Base-by-base conservation (phyloP, 345 rosid species). In the Clausena lansium region DNA sequence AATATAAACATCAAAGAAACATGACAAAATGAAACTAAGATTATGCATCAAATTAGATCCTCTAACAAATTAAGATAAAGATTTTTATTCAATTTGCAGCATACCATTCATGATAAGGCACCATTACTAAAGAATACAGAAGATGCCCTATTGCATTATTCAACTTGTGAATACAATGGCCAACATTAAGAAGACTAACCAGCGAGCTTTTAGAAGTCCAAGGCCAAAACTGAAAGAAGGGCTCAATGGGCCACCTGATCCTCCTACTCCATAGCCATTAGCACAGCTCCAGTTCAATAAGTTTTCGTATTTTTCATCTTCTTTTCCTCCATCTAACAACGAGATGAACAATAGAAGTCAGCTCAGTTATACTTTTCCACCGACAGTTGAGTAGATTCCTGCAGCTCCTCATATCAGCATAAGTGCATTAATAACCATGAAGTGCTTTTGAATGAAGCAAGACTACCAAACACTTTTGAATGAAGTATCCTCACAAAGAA, bases 201-300 rank as follows among this genome's bases (percentile, higher is more conserved):
- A 87, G 88, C 76, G 95, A 91, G 81, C 87, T 86, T 80, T 85
- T 91, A 11, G 86, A 84, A 95, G 91, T 82, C 93, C 98, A 77
- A 95, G 88, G 60, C 91, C 82, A 81, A 93, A 91, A 83, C 87
- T 93, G 85, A 95, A 95, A 35, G 98, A 91, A 76, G 98, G 98
- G 69, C 92, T 88, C 78, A 92, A 80, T 64, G 97, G 98, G 80
- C 97, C 91, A 81, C 90, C 87, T 20, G 93, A 88, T 82, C 98
- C 45, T 39, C 45, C 98, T 63, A 87, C 84, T 74, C 90, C 98
- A 82, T 92, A 93, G 61, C 95, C 92, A 86, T 91, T 77, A 67
- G 98, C 98, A 80, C 91, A 88, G 79, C 92, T 95, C 96, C 95
- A 92, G 77, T 95, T 91, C 85, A 41, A 86, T 75, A 82, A 72